Conservation (phyloP, 2,329 filamentous ascomycete genomes). For the Neofusicoccum sp. region DNA sequence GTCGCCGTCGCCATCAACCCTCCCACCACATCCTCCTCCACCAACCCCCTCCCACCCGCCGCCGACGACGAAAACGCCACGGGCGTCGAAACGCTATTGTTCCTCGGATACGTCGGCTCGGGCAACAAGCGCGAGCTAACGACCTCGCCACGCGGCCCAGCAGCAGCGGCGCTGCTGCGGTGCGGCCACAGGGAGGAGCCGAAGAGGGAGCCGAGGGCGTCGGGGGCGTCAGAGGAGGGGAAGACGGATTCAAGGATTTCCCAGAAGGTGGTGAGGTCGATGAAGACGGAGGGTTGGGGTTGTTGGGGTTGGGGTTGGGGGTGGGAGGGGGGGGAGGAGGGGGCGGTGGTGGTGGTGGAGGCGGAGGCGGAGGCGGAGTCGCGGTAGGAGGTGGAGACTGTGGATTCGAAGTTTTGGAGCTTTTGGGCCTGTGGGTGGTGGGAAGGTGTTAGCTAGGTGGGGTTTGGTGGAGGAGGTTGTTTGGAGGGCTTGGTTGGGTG, state of each 20-base stretch:
- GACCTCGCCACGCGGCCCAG: slow-evolving; percentile 38
- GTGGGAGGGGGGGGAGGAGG: too few relatives aligned
- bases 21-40: not conserved
- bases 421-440: slow-evolving; percentile 37
- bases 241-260: slow-evolving; percentile 53
- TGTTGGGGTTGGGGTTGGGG: too few relatives aligned
- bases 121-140: slow-evolving; percentile 9
- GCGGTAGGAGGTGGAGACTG: slow-evolving; percentile 49
- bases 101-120: slow-evolving; percentile 10
- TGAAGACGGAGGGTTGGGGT: slow-evolving; percentile 35
- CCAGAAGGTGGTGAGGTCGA: slow-evolving; percentile 53
- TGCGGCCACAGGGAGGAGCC: slow-evolving; percentile 42
- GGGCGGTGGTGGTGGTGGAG: slow-evolving; percentile 32
- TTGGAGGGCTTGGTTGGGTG: not conserved
- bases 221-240: slow-evolving; percentile 35
- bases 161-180: slow-evolving; percentile 31
- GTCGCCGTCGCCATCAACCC: slow-evolving; percentile 31
- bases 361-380: slow-evolving; percentile 20
- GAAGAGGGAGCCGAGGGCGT: slow-evolving; percentile 38
- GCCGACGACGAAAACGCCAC: slow-evolving; percentile 18
- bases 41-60: slow-evolving; percentile 1
- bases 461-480: too few relatives aligned
- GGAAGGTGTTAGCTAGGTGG: not conserved
- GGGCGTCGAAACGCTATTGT: not conserved
- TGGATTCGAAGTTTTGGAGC: slow-evolving; percentile 46